Conservation (phyloP, 2,329 filamentous ascomycete species). For the Fusarium sp. region DNA sequence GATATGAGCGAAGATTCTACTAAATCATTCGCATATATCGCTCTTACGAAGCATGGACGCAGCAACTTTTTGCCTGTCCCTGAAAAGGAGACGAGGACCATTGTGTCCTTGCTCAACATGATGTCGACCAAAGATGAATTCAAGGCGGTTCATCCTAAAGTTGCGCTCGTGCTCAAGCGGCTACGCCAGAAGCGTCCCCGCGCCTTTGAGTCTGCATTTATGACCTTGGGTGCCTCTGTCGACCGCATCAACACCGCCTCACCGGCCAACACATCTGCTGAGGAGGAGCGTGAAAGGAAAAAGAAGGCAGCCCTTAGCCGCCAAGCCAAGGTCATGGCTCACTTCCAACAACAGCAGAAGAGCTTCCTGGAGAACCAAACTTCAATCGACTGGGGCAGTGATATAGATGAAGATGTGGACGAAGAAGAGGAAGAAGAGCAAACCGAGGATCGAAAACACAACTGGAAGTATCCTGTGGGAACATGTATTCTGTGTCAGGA, state of each 20-base stretch:
- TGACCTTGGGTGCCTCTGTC: constrained; percentile 72
- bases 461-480: constrained; percentile 90
- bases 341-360: constrained; percentile 97
- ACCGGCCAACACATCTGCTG: constrained; percentile 75
- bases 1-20: constrained; percentile 59
- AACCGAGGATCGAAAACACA: constrained; percentile 71
- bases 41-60: constrained; percentile 72
- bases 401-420: constrained; percentile 79
- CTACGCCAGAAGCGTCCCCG: constrained; percentile 85
- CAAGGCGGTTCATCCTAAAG: constrained; percentile 85
- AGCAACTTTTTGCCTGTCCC: constrained; percentile 70
- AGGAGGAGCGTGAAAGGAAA: constrained; percentile 82
- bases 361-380: constrained; percentile 91
- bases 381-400: constrained; percentile 85
- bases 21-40: constrained; percentile 78
- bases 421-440: constrained; percentile 74
- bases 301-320: constrained; percentile 91
- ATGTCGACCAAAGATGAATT: constrained; percentile 77
- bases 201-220: constrained; percentile 77
- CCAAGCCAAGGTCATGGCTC: constrained; percentile 95
- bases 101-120: constrained; percentile 72
- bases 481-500: constrained; percentile 98
- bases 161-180: constrained; percentile 82
- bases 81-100: constrained; percentile 66
- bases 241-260: constrained; percentile 86